Percentiles rank a stretch among this genome's conserved stretches.
Evolutionary conservation across 768 basidiomycete genomes (phyloP).

Genomic region (Panaeolus papilionaceus): DNA sequence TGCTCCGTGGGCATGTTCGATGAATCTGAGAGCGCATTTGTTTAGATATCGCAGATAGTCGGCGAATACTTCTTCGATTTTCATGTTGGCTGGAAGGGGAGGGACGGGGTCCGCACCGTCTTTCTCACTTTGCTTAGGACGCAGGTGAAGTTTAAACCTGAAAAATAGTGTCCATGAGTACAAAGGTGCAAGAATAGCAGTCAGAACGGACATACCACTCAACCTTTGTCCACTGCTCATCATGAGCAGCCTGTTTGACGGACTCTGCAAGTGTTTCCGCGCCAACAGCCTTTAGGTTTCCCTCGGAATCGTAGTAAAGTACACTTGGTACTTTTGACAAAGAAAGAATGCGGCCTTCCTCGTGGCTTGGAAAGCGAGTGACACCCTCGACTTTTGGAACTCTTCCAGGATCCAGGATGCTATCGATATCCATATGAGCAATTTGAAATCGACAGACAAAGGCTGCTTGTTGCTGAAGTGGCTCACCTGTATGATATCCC

Average conservation of each 20-base stretch:
- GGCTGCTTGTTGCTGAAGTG: background rate
- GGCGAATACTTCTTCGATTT: conserved; percentile 46
- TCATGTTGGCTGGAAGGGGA: conserved; percentile 46
- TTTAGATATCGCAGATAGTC: conserved; percentile 58
- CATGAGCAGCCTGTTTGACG: conserved; percentile 44
- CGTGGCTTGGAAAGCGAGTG: conserved; percentile 34
- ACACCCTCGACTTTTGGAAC: conserved; percentile 43
- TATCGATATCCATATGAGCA: conserved; percentile 31
- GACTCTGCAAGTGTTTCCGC: conserved; percentile 51
- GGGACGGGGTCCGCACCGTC: conserved; percentile 37
- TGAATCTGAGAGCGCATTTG: conserved; percentile 44
- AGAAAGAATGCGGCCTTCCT: background rate
- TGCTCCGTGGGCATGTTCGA: conserved; percentile 47
- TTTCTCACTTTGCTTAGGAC: conserved; percentile 30
- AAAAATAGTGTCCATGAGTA: conserved; percentile 33
- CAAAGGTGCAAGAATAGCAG: conserved; percentile 40
- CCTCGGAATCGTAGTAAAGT: conserved; percentile 50
- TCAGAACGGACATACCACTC: conserved; percentile 49
- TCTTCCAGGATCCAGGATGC: conserved; percentile 39
- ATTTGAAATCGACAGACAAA: background rate
- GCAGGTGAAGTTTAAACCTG: conserved; percentile 42
- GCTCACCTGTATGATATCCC: conserved; percentile 34
- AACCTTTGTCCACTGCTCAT: conserved; percentile 51
- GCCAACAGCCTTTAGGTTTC: conserved; percentile 47
- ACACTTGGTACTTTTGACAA: conserved; percentile 47